Base-by-base conservation (phyloP, 2,329 filamentous ascomycete genomes). In the Fusarium sp. region DNA sequence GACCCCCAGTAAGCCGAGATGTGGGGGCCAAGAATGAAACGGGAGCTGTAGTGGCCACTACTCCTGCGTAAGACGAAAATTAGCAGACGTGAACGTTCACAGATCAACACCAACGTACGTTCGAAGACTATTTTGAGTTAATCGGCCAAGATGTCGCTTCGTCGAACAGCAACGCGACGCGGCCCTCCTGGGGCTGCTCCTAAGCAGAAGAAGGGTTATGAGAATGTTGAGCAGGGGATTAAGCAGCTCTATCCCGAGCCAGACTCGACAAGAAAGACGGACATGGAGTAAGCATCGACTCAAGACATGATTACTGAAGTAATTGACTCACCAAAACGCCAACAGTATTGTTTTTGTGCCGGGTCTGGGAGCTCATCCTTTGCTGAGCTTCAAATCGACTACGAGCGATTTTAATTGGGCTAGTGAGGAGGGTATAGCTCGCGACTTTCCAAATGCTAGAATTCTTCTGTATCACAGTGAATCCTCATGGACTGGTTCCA, bases 381-480 rank as follows among this genome's bases (percentile, higher is more conserved):
- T 81, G 29, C 74, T 81, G 4, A 84, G 83, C 55, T 84, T 82
- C 79, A 81, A 78, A 56, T 83, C 82, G 29, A 78, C 68, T 11
- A 58, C 39, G 15, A 80, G 79, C 0, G 76, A 77, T 17, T 84
- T 84, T 54, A 84, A 84, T 70, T 84, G 83, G 83, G 79, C 79
- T 1, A 82, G 75, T 10, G 72, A 80, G 25, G 62, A 74, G 15
- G 65, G 65, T 4, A 67, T 84, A 5, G 73, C 76, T 12, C 78
- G 79, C 55, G 82, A 84, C 57, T 84, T 84, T 53, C 83, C 81
- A 1, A 80, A 77, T 35, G 81, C 82, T 5, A 76, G 83, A 5
- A 73, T 84, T 15, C 75, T 84, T 20, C 69, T 84, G 4, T 84
- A 83, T 52, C 82, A 81, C 70, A 84, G 83, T 42, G 80, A 84